Percentiles rank a stretch among this genome's conserved stretches.
Evolutionary conservation across 2,329 filamentous ascomycete species (phyloP).

Genomic region (Apiospora arundinis): DNA sequence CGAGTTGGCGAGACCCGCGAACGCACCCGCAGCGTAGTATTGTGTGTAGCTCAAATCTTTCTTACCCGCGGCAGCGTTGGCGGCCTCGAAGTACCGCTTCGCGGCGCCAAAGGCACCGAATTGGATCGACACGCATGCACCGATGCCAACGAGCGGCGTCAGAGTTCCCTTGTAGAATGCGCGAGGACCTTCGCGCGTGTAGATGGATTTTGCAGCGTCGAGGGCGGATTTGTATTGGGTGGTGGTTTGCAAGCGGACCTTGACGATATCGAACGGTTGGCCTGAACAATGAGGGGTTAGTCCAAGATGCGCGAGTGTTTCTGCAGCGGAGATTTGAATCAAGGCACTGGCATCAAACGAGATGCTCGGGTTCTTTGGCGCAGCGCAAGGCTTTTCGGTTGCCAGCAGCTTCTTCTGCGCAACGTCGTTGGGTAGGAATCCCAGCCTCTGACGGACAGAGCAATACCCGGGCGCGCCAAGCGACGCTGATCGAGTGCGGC

Average conservation of each 20-base stretch:
- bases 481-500: neutral
- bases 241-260: slow-evolving; percentile 93
- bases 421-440: neutral
- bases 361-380: neutral
- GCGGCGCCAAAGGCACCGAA: slow-evolving; percentile 97
- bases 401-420: neutral
- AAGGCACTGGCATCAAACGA: neutral
- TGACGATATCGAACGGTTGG: slow-evolving; percentile 88
- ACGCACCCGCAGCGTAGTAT: slow-evolving; percentile 90
- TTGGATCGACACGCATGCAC: slow-evolving; percentile 97
- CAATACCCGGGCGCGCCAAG: neutral
- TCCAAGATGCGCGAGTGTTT: neutral
- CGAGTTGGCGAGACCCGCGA: slow-evolving; percentile 90
- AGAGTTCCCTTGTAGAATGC: slow-evolving; percentile 98
- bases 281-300: slow-evolving; percentile 47
- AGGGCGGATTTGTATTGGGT: slow-evolving; percentile 81
- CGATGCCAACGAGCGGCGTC: slow-evolving; percentile 93
- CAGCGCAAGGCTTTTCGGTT: neutral
- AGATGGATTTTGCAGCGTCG: slow-evolving; percentile 82
- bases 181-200: slow-evolving; percentile 82
- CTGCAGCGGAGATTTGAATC: too few species aligned
- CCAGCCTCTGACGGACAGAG: neutral
- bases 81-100: slow-evolving; percentile 81
- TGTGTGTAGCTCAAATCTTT: slow-evolving; percentile 75
- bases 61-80: slow-evolving; percentile 68